Percentiles rank a stretch among this genome's conserved stretches.
phyloP scores from a whole-genome alignment of 306 rosid species.

The Styphnolobium japonicum region DNA sequence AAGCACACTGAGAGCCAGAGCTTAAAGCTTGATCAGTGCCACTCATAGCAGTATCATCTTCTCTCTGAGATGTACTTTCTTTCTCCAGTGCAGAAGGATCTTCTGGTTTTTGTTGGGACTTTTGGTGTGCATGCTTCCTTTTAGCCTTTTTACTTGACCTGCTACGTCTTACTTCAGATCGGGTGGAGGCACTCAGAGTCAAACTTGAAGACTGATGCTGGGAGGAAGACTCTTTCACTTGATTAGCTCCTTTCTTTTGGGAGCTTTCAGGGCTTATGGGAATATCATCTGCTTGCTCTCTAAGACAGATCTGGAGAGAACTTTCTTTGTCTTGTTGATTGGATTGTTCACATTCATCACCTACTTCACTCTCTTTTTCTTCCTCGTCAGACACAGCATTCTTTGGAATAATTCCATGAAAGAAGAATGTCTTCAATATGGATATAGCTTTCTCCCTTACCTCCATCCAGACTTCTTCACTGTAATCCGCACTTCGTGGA shows the following conservation, averaged over 20 bases:
- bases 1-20: constrained; percentile 69
- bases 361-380: constrained; percentile 66
- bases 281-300: constrained; percentile 59
- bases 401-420: constrained; percentile 76
- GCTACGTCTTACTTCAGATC: constrained; percentile 81
- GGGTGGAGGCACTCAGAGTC: constrained; percentile 58
- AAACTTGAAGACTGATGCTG: constrained; percentile 67
- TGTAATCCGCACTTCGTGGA: constrained; percentile 97
- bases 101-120: constrained; percentile 66
- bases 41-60: constrained; percentile 89
- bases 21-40: constrained; percentile 92
- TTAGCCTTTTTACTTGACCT: constrained; percentile 93
- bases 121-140: constrained; percentile 80
- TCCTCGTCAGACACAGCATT: constrained; percentile 77
- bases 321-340: constrained; percentile 58
- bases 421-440: constrained; percentile 77
- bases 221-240: constrained; percentile 55
- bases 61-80: constrained; percentile 74
- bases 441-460: constrained; percentile 95
- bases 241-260: constrained; percentile 51
- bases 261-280: constrained; percentile 64
- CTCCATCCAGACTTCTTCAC: constrained; percentile 99
- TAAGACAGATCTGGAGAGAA: constrained; percentile 49
- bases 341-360: constrained; percentile 61
- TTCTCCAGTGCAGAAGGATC: constrained; percentile 58